A percentile compares a stretch with the other conserved stretches of the same genome.
phyloP scores from a whole-genome alignment of 805 yeast genomes.

The Suhomyces sp. region DNA sequence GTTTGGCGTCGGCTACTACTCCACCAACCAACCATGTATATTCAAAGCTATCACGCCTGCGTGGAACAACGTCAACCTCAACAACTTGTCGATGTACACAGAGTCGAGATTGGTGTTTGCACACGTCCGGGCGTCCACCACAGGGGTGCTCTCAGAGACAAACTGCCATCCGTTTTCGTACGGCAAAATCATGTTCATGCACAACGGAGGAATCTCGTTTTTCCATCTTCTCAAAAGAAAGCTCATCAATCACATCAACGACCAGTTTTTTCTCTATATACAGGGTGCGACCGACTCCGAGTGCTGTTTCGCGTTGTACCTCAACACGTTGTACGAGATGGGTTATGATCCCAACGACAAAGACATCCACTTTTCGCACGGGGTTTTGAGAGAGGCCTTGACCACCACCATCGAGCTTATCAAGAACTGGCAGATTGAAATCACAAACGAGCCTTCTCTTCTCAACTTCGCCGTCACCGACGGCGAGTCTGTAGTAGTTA shows the following conservation, averaged over 20 bases:
- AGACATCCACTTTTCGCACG: constrained; percentile 44
- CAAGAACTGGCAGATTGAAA: constrained; percentile 73
- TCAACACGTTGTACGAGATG: constrained; percentile 70
- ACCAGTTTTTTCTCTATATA: constrained; percentile 71
- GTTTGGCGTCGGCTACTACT: constrained; percentile 93
- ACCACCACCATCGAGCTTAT: constrained; percentile 69
- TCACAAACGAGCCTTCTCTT: constrained; percentile 65
- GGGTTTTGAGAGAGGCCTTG: constrained; percentile 62
- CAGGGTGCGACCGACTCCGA: constrained; percentile 97
- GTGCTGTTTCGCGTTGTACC: constrained; percentile 85
- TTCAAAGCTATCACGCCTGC: constrained; percentile 97
- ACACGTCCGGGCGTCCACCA: constrained; percentile 94
- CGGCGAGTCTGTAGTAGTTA: constrained; percentile 80
- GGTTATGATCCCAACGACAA: constrained; percentile 65
- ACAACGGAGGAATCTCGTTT: constrained; percentile 84
- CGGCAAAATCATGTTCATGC: constrained; percentile 92
- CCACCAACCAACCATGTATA: constrained; percentile 74
- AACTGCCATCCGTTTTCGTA: constrained; percentile 95
- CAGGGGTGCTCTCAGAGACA: constrained; percentile 90
- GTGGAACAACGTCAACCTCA: constrained; percentile 93
- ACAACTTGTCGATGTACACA: constrained; percentile 83
- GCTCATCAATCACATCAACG: constrained; percentile 69
- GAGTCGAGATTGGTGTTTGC: constrained; percentile 83
- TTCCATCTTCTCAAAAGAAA: constrained; percentile 71
- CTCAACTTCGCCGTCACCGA: constrained; percentile 94